Evolutionary conservation across 495 filamentous ascomycete genomes (phyloP).

Genomic region (Trichoderma orchidacearum): DNA sequence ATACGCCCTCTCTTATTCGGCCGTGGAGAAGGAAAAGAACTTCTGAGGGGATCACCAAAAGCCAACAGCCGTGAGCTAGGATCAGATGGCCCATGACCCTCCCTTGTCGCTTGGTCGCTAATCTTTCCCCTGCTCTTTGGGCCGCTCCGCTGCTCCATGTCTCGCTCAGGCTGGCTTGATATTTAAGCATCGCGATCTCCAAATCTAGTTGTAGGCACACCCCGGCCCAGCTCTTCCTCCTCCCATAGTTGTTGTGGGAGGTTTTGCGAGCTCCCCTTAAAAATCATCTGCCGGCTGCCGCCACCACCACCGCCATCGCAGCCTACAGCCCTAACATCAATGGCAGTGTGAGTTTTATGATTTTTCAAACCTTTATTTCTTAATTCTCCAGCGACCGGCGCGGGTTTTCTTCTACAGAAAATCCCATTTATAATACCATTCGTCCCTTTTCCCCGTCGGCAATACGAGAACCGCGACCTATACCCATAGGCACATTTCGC

Average conservation of each 20-base stretch:
- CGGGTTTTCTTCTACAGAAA: no score
- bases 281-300: not conserved
- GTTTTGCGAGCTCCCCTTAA: not conserved
- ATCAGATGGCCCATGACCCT: not conserved
- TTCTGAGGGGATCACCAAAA: not conserved
- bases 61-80: not conserved
- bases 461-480: no score
- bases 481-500: no score
- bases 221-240: not conserved
- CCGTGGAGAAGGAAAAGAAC: not conserved
- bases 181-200: slow-evolving; percentile 1
- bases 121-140: not conserved
- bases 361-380: not conserved
- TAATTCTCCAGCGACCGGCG: not conserved
- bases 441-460: no score
- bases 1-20: no score
- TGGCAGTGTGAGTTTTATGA: not conserved
- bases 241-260: not conserved
- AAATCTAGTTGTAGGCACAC: not conserved
- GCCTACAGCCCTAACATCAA: not conserved
- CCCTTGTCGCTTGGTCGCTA: not conserved
- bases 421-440: no score
- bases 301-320: not conserved
- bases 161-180: not conserved
- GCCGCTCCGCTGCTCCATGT: not conserved